Conservation (phyloP, 352 stramenopile species). For the Globisporangium echinulatum region DNA sequence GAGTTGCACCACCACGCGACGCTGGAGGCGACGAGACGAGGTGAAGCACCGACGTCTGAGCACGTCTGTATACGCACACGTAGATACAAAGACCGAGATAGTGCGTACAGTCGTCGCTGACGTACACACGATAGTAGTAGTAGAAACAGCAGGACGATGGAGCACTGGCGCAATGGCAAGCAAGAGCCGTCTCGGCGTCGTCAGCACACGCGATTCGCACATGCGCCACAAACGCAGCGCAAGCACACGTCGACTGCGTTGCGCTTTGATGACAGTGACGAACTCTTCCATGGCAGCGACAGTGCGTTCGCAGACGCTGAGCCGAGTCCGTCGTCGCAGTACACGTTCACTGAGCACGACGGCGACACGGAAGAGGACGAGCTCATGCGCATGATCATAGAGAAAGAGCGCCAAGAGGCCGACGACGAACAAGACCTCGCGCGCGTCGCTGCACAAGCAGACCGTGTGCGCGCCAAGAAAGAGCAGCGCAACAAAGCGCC, state of each 20-base stretch:
- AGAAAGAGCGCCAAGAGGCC: constrained; percentile 23
- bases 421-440: neutral
- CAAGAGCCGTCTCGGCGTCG: neutral
- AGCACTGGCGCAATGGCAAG: neutral
- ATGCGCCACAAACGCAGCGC: neutral
- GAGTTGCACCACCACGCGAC: too few relatives aligned
- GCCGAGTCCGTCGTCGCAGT: constrained; percentile 6
- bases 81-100: too few relatives aligned
- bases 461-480: neutral
- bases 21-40: too few relatives aligned
- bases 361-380: constrained; percentile 29
- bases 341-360: neutral
- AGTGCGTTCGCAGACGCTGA: constrained; percentile 8
- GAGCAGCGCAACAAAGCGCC: neutral
- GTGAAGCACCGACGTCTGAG: too few relatives aligned
- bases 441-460: constrained; percentile 12
- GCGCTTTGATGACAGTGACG: neutral
- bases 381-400: constrained; percentile 30
- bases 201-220: neutral
- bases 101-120: too few relatives aligned
- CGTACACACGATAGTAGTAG: too few relatives aligned
- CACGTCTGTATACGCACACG: too few relatives aligned
- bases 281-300: neutral
- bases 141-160: neutral
- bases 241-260: neutral